phyloP scores from a whole-genome alignment of 805 yeast genomes.

The Grigorovia jiainica region DNA sequence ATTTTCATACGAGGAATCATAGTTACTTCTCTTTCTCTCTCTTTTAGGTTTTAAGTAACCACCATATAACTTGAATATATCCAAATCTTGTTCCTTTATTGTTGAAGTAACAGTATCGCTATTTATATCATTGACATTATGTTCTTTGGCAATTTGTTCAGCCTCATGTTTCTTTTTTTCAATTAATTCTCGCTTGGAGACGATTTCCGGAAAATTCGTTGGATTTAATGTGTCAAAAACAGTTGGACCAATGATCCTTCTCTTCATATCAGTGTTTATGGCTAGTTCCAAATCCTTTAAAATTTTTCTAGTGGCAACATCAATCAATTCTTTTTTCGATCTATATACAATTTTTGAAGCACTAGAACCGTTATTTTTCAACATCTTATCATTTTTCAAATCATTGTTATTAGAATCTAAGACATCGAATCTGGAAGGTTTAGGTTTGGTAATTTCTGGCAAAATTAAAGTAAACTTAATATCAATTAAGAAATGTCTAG shows the following conservation, averaged over 20 bases:
- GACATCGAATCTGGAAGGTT: constrained; percentile 4
- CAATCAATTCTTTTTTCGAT: constrained; percentile 32
- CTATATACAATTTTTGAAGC: constrained; percentile 11
- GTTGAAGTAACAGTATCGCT: constrained; percentile 4
- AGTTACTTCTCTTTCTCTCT: constrained; percentile 10
- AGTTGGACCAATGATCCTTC: constrained; percentile 59
- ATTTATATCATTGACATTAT: not conserved
- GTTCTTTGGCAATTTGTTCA: not conserved
- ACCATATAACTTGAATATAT: constrained; percentile 28
- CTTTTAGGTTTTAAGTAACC: constrained; percentile 8
- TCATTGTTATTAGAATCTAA: constrained; percentile 1
- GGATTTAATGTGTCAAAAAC: constrained; percentile 54
- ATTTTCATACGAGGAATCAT: constrained; percentile 6
- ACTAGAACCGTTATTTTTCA: not conserved
- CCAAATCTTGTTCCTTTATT: constrained; percentile 30
- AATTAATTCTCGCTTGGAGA: constrained; percentile 29
- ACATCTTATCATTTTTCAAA: not conserved
- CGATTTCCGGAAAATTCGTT: constrained; percentile 43
- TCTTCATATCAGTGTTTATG: constrained; percentile 62
- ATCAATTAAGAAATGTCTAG: constrained; percentile 16
- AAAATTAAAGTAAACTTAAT: constrained; percentile 19
- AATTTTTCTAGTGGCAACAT: constrained; percentile 50
- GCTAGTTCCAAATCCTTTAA: constrained; percentile 55
- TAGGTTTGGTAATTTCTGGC: not conserved
- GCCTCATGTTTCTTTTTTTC: constrained; percentile 17